Evolutionary conservation across 1,139 yeast species (phyloP), one percentile per base, ranked within the genome.

Genomic region (Blastobotrys buckinghamii): DNA sequence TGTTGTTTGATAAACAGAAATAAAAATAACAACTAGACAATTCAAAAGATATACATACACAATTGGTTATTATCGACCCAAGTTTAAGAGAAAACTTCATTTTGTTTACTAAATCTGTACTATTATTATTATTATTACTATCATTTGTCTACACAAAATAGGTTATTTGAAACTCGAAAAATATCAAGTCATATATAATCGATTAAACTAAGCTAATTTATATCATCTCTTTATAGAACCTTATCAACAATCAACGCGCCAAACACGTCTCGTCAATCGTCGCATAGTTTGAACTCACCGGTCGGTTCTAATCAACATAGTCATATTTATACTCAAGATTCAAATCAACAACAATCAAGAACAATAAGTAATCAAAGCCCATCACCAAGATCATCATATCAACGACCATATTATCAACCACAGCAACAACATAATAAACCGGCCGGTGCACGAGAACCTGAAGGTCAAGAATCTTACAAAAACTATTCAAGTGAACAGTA

Each of bases 241-340:
- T 7, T 7, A 22, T 22, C 24, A 22, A 36, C 39, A 27, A 36
- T 36, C 26, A 36, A 37, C 40, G 17, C 39, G 38, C 19, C 19
- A 16, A 42, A 22, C 45, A 42, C 45, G 45, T 26, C 45, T 42
- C 34, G 37, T 15, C 24, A 32, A 42, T 33, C 39, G 17, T n/a
- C 39, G 17, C 29, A 39, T 10, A 42, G 19, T 26, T 15, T 34
- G 15, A 32, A 33, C 27, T 27, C 45, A 35, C 45, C 45, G 39
- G 45, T 34, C 39, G 45, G 45, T 26, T 35, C 39, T 10, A 15
- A 32, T 19, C 19, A 16, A 24, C 44, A 42, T 16, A 36, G 19
- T 16, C 36, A 40, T 35, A 40, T 19, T n/a, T 12, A n/a, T 17
- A 40, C 5, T 16, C 43, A 27, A 12, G 19, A 22, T 2, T 32